Conservation (phyloP, 2,329 filamentous ascomycete genomes). For the Beauveria australis region DNA sequence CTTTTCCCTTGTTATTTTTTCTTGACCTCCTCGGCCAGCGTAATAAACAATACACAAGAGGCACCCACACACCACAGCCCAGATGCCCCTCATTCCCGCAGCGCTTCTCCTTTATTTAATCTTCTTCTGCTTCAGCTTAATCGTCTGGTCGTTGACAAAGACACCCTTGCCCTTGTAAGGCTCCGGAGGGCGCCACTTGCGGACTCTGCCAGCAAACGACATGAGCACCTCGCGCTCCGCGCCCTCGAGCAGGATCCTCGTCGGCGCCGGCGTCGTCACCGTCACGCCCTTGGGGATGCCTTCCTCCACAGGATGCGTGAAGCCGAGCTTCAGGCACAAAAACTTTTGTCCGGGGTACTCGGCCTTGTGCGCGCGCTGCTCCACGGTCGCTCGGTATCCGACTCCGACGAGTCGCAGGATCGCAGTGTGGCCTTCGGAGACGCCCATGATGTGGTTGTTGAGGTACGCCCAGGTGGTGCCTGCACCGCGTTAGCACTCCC, state of each 20-base stretch:
- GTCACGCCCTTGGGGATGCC: conserved; percentile 74
- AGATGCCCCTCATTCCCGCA: not conserved
- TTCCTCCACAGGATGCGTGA: conserved; percentile 90
- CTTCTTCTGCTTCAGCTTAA: conserved; percentile 97
- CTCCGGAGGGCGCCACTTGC: conserved; percentile 83
- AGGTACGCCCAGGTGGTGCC: conserved; percentile 86
- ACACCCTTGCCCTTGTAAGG: conserved; percentile 99
- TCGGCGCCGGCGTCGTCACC: conserved; percentile 83
- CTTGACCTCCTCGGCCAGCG: not conserved
- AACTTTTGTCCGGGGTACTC: conserved; percentile 79
- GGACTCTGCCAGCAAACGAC: conserved; percentile 83
- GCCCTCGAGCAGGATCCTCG: conserved; percentile 83
- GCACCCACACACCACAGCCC: not conserved
- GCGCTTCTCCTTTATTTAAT: conserved; percentile 56
- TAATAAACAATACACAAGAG: conserved; percentile 1
- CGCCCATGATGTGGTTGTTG: conserved; percentile 83
- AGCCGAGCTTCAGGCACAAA: conserved; percentile 89
- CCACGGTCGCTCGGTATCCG: conserved; percentile 84
- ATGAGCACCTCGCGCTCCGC: conserved; percentile 79
- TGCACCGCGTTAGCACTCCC: conserved; percentile 26
- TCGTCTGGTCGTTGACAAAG: conserved; percentile 95
- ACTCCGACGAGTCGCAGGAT: conserved; percentile 91
- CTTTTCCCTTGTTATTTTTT: not conserved
- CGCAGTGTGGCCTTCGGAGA: conserved; percentile 92
- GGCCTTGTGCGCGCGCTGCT: conserved; percentile 64